Base-by-base conservation (phyloP, 2,329 filamentous ascomycete genomes). In the Fusarium bactridioides region DNA sequence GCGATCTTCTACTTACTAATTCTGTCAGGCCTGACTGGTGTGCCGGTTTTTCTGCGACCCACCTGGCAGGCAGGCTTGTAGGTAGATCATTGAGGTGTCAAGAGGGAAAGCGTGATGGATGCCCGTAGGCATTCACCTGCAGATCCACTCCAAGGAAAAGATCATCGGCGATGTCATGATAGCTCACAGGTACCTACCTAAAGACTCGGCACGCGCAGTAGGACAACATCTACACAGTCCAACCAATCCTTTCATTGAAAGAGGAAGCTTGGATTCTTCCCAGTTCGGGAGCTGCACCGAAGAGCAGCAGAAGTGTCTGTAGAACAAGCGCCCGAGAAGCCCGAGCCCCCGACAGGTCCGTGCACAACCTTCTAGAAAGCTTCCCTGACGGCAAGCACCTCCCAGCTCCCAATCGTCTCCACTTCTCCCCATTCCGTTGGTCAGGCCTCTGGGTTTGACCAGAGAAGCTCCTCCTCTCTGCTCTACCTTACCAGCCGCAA, bases 321-420 rank as follows among this genome's bases (percentile, higher is more conserved):
- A 59, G 76, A 78, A 77, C 72, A 69, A 70, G 66, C 51, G 67
- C 75, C 59, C 59, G 74, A 65, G 55, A 51, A 57, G 76, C 76
- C 33, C 48, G 43, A 65, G 53, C 57, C 76, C 13, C 23, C 3
- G 0, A 8, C 10, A 66, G 76, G 69, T n/a, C 64, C 75, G 75
- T 77, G 76, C 76, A 19, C 48, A 15, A 56, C 69, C 54, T 78
- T 78, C 76, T 78, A 78, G 76, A 78, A 78, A 77, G 76, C 75
- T 78, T 78, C 76, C 70, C 69, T 77, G 61, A 60, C 64, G 68
- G 72, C 72, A 73, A 65, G 67, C 71, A 69, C 65, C 71, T 71
- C 61, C 54, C 57, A 67, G 61, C 72, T 67, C 61, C 43, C 62
- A 61, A 51, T 37, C 44, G 50, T 45, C 61, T 64, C 73, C 73